phyloP scores from a whole-genome alignment of 345 rosid species.

The Draba incana region DNA sequence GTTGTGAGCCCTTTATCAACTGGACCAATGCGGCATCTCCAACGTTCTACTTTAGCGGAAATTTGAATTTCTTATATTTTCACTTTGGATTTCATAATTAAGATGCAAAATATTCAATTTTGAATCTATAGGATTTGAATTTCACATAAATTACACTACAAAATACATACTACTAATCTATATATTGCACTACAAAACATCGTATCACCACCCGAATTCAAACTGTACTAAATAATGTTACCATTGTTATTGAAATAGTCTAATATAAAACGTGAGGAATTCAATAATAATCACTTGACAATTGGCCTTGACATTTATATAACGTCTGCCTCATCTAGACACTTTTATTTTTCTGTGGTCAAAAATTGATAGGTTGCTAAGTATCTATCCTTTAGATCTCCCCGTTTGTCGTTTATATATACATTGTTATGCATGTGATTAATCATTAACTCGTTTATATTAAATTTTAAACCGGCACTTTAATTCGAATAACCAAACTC shows the following conservation, averaged over 20 bases:
- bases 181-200: too few relatives aligned
- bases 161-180: too few relatives aligned
- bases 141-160: too few relatives aligned
- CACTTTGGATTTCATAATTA: too few relatives aligned
- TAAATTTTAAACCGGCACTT: slow-evolving; percentile 14
- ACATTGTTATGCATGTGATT: neutral
- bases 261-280: slow-evolving; percentile 21
- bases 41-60: too few relatives aligned
- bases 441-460: neutral
- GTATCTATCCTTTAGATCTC: slow-evolving; percentile 20
- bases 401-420: slow-evolving; percentile 11
- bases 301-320: slow-evolving; percentile 9
- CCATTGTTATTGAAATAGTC: neutral
- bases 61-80: too few relatives aligned
- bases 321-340: slow-evolving; percentile 19
- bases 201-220: too few relatives aligned
- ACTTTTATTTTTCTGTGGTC: slow-evolving; percentile 15
- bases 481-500: slow-evolving; percentile 7
- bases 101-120: too few relatives aligned
- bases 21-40: too few relatives aligned
- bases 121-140: too few relatives aligned
- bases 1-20: too few relatives aligned
- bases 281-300: slow-evolving; percentile 6
- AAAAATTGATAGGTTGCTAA: slow-evolving; percentile 15
- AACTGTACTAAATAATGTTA: too few relatives aligned